These are phyloP conservation scores for Arachis stenosperma DNA, from an alignment of 306 rosid species.

Conservation along the genomic window DNA sequence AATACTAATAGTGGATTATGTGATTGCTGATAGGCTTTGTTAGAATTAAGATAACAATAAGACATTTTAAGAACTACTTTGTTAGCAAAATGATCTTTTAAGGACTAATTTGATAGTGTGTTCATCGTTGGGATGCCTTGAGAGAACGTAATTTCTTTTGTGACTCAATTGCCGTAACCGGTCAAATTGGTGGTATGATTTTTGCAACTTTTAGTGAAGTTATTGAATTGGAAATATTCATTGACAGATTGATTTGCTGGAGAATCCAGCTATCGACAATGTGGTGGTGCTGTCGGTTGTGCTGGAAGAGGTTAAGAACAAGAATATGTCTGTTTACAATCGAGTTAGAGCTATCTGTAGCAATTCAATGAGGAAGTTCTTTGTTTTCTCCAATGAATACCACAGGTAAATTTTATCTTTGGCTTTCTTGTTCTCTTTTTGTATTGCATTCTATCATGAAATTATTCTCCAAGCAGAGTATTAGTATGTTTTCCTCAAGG, in stretches of 20 bases:
- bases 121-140: too few relatives aligned
- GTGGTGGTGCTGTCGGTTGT: conserved; percentile 86
- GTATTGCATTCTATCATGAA: not conserved
- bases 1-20: too few relatives aligned
- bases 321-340: conserved; percentile 74
- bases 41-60: too few relatives aligned
- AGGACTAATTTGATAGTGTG: too few relatives aligned
- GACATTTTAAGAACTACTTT: too few relatives aligned
- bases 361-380: conserved; percentile 68
- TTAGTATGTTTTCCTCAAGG: conserved; percentile 15
- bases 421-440: not conserved
- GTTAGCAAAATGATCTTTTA: too few relatives aligned
- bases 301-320: conserved; percentile 87
- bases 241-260: conserved; percentile 91
- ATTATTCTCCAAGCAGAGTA: not conserved
- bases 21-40: too few relatives aligned
- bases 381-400: conserved; percentile 86
- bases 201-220: too few relatives aligned
- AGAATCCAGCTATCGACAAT: conserved; percentile 80
- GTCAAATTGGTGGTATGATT: too few relatives aligned
- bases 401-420: conserved; percentile 64
- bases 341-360: conserved; percentile 75
- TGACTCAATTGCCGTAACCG: too few relatives aligned
- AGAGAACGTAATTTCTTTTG: too few relatives aligned
- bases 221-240: not conserved